Evolutionary conservation across 495 filamentous ascomycete species (phyloP).

Genomic region (Cryomyces minteri): DNA sequence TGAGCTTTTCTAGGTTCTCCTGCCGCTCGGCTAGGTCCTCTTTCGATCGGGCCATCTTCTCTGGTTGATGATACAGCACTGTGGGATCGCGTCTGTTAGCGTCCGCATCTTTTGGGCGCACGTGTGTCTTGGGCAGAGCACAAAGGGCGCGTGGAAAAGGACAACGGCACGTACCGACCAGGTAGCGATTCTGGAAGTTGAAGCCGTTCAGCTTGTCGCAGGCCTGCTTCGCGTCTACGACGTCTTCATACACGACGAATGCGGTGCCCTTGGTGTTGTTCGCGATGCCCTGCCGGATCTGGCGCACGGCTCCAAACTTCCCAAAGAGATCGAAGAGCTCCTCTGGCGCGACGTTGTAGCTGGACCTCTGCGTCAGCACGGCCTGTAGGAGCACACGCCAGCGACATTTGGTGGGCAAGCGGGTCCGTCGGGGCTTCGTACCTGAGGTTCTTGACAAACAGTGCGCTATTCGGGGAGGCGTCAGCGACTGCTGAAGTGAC

Average conservation of each 20-base stretch:
- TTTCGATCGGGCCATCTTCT: slow-evolving; percentile 88
- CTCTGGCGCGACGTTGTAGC: slow-evolving; percentile 90
- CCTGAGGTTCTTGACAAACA: slow-evolving; percentile 97
- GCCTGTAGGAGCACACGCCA: no score
- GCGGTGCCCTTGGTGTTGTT: slow-evolving; percentile 95
- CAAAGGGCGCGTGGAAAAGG: not conserved
- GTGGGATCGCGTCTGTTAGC: not conserved
- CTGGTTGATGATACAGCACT: slow-evolving; percentile 98
- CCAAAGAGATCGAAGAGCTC: slow-evolving; percentile 90
- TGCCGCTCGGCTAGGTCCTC: slow-evolving; percentile 87
- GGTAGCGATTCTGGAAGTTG: slow-evolving; percentile 99
- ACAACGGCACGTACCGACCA: slow-evolving; percentile 58
- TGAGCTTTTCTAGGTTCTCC: slow-evolving; percentile 93
- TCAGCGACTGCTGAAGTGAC: slow-evolving; percentile 6
- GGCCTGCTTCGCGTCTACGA: slow-evolving; percentile 95
- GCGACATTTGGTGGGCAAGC: not conserved
- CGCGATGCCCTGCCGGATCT: slow-evolving; percentile 96
- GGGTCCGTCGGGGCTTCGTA: slow-evolving; percentile 23
- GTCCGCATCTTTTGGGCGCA: not conserved
- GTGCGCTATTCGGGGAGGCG: slow-evolving; percentile 40
- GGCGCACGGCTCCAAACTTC: slow-evolving; percentile 85
- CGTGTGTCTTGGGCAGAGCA: no score
- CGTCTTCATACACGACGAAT: slow-evolving; percentile 98
- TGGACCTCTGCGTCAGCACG: slow-evolving; percentile 16
- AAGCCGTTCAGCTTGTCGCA: slow-evolving; percentile 99